phyloP scores from a whole-genome alignment of 441 rosid genomes.

The Flueggea neowawraea region DNA sequence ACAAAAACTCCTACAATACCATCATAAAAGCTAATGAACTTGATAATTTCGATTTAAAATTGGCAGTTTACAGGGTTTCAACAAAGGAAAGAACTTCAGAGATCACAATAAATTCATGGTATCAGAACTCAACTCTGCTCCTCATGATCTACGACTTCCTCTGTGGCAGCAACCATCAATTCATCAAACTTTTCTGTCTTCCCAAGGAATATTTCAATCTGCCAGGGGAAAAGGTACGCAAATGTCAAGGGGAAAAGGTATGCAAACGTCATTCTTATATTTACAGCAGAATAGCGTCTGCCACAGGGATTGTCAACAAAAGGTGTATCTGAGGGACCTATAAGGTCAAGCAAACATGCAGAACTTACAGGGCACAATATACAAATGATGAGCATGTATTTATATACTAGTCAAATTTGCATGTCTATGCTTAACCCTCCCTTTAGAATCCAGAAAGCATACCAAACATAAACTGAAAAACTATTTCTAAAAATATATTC shows the following conservation, averaged over 20 bases:
- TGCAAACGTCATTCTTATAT: too few relatives aligned
- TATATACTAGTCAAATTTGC: not conserved
- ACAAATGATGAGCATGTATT: not conserved
- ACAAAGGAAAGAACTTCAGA: conserved; percentile 8
- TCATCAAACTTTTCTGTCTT: conserved; percentile 71
- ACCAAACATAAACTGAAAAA: too few relatives aligned
- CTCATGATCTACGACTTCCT: conserved; percentile 38
- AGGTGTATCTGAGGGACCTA: too few relatives aligned
- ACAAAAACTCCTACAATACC: conserved; percentile 26
- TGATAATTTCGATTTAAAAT: conserved; percentile 5
- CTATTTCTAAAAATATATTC: too few relatives aligned
- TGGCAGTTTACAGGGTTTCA: conserved; percentile 6
- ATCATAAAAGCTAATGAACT: conserved; percentile 9
- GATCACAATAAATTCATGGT: conserved; percentile 3
- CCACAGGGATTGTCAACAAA: too few relatives aligned
- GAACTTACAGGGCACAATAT: not conserved
- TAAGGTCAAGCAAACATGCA: too few relatives aligned
- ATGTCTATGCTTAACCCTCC: too few relatives aligned
- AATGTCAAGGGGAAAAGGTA: not conserved
- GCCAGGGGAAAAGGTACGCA: not conserved
- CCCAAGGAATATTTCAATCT: conserved; percentile 65
- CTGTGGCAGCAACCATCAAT: conserved; percentile 63
- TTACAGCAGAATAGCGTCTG: too few relatives aligned
- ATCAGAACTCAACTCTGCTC: conserved; percentile 40
- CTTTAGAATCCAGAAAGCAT: too few relatives aligned